Conservation (phyloP, 495 filamentous ascomycete genomes). For the Aspergillus wentii region DNA sequence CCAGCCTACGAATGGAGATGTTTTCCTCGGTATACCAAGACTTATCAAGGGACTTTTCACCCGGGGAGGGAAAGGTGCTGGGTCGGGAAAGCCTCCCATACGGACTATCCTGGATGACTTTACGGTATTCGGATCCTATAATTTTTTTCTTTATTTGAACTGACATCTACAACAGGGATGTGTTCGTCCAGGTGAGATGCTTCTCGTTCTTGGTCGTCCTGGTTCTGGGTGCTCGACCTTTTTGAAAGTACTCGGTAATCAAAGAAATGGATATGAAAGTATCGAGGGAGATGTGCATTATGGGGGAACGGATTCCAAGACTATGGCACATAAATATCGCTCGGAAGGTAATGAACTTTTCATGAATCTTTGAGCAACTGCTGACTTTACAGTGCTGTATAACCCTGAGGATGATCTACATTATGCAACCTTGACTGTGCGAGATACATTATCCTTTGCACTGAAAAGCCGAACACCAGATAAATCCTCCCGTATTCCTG, state of each 20-base stretch:
- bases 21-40: conserved; percentile 55
- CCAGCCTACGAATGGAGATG: conserved; percentile 59
- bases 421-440: conserved; percentile 68
- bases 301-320: conserved; percentile 54
- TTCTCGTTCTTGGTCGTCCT: conserved; percentile 67
- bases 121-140: conserved; percentile 36
- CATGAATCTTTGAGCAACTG: not conserved
- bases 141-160: not conserved
- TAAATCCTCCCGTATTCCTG: conserved; percentile 51
- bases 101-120: conserved; percentile 63
- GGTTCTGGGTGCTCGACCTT: conserved; percentile 71
- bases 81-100: conserved; percentile 44
- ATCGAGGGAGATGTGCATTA: conserved; percentile 61
- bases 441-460: conserved; percentile 66
- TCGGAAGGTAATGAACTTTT: conserved; percentile 40
- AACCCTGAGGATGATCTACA: conserved; percentile 74
- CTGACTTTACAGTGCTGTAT: conserved; percentile 42
- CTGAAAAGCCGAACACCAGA: conserved; percentile 63
- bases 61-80: conserved; percentile 33
- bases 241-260: conserved; percentile 64
- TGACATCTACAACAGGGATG: conserved; percentile 29
- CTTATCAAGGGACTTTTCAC: conserved; percentile 44
- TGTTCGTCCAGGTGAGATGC: conserved; percentile 42
- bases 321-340: conserved; percentile 61
- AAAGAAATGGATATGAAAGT: conserved; percentile 57